Evolutionary conservation across 768 basidiomycete genomes (phyloP), one percentile per base, ranked within the genome.

Genomic region (Hydnum rufescens): DNA sequence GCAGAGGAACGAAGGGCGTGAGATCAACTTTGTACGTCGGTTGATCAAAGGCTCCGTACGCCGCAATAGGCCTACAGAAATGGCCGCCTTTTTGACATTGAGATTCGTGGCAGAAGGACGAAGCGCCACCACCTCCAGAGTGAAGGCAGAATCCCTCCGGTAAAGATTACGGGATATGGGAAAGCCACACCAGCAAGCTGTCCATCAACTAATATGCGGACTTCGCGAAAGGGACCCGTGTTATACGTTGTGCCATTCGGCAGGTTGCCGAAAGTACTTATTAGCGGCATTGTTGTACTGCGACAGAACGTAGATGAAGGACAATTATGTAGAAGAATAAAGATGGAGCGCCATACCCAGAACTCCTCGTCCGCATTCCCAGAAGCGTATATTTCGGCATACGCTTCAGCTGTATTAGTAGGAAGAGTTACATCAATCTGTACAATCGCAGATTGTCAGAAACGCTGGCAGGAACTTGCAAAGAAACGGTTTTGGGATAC

Each of bases 11-110:
- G 61, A 86, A 86, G 1, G 83, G 81, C 4, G 83, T 84, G 51
- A 84, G 63, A 62, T 86, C 84, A 19, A 86, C 57, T 62, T 77
- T 77, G 62, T 85, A 86, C 1, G 78, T 82, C 1, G 84, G 83
- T 8, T 82, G 69, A 58, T 85, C 82, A 25, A 84, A 65, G 2
- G 81, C 80, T 5, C 82, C 80, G 54, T 83, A 85, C 1, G 82
- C 74, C 1, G 80, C 71, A 61, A 85, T 82, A 1, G 82, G 82
- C 48, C 79, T 77, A 19, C 34, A 4, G 49, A 13, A 43, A 58
- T 5, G 32, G 42, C 29, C 13, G n/a, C n/a, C 19, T 31, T 19
- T 5, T 25, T 2, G 22, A 53, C 52, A 29, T 49, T 28, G 25
- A 22, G 13, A 22, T 25, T 3, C 22, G 5, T 23, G 2, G 30